Conservation (phyloP, 495 filamentous ascomycete genomes). For the Chaetomidium leptoderma region DNA sequence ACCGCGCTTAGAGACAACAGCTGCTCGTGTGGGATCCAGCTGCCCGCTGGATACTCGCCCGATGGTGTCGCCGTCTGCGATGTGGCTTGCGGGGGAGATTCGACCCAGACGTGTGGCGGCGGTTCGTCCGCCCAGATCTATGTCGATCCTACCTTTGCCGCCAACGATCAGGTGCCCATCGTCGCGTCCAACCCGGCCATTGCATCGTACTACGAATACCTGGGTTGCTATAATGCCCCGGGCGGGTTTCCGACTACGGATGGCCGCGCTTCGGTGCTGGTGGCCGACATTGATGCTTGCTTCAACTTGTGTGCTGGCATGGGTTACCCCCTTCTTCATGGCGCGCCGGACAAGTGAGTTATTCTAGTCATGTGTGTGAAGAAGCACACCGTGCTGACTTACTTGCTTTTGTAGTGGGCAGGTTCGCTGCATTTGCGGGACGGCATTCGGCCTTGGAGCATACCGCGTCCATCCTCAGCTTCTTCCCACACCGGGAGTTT, state of each 20-base stretch:
- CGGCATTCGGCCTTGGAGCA: not conserved
- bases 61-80: conserved; percentile 8
- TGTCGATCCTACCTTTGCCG: conserved; percentile 24
- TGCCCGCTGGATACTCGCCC: conserved; percentile 8
- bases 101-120: conserved; percentile 19
- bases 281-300: not conserved
- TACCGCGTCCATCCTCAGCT: not conserved
- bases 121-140: conserved; percentile 14
- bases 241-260: not conserved
- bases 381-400: not conserved
- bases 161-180: not conserved
- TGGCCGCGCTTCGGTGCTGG: not conserved
- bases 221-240: not conserved
- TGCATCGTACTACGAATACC: not conserved
- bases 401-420: not conserved
- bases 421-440: not conserved
- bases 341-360: not conserved
- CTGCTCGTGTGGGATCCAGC: conserved; percentile 25
- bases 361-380: not conserved
- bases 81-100: conserved; percentile 15
- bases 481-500: not conserved
- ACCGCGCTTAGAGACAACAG: conserved; percentile 20
- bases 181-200: not conserved
- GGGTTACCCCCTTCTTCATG: not conserved
- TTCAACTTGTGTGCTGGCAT: not conserved